phyloP scores from a whole-genome alignment of 1,139 yeast genomes.

The Suzukiozyma palmioleophila region DNA sequence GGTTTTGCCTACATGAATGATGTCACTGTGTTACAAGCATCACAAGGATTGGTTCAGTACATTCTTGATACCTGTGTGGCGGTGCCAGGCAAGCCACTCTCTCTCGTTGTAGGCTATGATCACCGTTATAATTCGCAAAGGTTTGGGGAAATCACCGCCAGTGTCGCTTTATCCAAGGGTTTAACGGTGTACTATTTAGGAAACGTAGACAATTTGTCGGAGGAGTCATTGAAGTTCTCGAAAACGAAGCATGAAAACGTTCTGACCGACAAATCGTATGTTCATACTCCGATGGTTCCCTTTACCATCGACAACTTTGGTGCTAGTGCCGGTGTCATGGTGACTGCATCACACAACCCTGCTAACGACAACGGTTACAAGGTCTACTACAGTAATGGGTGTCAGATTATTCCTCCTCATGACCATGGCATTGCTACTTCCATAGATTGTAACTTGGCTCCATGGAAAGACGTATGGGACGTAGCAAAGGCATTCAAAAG shows the following conservation, averaged over 20 bases:
- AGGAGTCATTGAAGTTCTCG: conserved; percentile 20
- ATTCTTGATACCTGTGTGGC: conserved; percentile 19
- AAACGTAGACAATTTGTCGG: conserved; percentile 23
- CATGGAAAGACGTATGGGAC: conserved; percentile 57
- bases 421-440: conserved; percentile 66
- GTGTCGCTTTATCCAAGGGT: conserved; percentile 66
- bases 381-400: conserved; percentile 89
- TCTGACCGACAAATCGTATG: conserved; percentile 23
- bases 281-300: conserved; percentile 93
- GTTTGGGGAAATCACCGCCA: conserved; percentile 76
- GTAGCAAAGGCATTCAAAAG: conserved; percentile 27
- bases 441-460: conserved; percentile 58
- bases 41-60: conserved; percentile 82
- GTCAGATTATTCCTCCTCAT: conserved; percentile 93
- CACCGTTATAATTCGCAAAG: conserved; percentile 77
- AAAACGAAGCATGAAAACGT: conserved; percentile 6
- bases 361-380: conserved; percentile 92
- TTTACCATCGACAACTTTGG: conserved; percentile 62
- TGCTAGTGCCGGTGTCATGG: conserved; percentile 87
- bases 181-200: conserved; percentile 68
- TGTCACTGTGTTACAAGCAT: conserved; percentile 84
- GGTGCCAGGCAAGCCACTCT: conserved; percentile 10
- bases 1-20: conserved; percentile 89
- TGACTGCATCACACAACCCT: conserved; percentile 96
- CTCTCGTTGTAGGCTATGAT: conserved; percentile 85